Evolutionary conservation across 805 yeast species (phyloP).

Genomic region (Blastobotrys muscicola): DNA sequence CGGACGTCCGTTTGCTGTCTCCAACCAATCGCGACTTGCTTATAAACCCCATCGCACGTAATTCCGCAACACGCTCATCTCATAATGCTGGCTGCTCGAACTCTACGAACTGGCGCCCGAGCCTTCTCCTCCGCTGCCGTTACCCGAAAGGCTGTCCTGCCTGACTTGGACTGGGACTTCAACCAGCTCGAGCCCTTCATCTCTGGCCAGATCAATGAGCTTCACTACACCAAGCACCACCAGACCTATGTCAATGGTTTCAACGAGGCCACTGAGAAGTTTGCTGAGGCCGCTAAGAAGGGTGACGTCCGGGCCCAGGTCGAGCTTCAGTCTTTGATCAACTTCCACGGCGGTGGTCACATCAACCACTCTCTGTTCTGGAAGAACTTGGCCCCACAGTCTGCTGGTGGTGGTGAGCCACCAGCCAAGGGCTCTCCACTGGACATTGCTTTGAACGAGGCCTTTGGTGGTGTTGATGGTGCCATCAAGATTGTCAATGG

Average conservation of each 20-base stretch:
- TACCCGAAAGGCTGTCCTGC: conserved; percentile 48
- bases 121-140: conserved; percentile 8
- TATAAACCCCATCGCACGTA: not conserved
- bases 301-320: conserved; percentile 52
- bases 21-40: not conserved
- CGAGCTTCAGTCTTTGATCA: conserved; percentile 60
- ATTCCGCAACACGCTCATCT: not conserved
- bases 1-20: too few species aligned
- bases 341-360: conserved; percentile 90
- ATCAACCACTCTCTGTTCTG: conserved; percentile 80
- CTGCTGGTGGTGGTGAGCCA: conserved; percentile 66
- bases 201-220: conserved; percentile 76
- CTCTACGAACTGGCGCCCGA: conserved; percentile 3
- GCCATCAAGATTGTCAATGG: conserved; percentile 55
- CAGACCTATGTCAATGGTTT: conserved; percentile 84
- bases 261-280: conserved; percentile 68
- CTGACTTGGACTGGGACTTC: conserved; percentile 75
- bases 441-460: conserved; percentile 46
- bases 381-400: conserved; percentile 74
- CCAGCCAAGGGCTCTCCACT: conserved; percentile 47
- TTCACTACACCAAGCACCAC: conserved; percentile 83
- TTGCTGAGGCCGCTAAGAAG: conserved; percentile 50
- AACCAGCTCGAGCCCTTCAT: conserved; percentile 81
- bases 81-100: not conserved
- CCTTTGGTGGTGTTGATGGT: conserved; percentile 66